A percentile compares a stretch with the other conserved stretches of the same genome.
These are phyloP conservation scores for Epichloe coenophiala DNA, from an alignment of 2,329 filamentous ascomycete species.

Conservation along the genomic window DNA sequence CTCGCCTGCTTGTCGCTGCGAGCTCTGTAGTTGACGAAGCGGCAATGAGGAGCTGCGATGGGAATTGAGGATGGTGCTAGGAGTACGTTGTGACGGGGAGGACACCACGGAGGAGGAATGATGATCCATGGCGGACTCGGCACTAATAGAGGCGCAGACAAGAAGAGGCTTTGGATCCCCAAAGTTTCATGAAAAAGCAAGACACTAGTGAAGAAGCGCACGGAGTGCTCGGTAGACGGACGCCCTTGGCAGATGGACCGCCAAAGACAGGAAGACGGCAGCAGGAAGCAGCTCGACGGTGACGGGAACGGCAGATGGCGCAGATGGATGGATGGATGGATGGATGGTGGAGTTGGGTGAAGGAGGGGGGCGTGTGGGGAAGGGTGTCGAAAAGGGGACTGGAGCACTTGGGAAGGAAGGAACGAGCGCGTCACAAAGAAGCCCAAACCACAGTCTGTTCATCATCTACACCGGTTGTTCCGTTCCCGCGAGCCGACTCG, in stretches of 20 bases:
- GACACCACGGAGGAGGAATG: conserved; percentile 10
- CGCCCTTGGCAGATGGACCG: background rate
- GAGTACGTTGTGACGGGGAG: conserved; percentile 6
- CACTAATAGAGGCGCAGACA: conserved; percentile 6
- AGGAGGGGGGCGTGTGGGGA: background rate
- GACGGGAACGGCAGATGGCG: conserved; percentile 3
- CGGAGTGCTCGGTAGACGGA: background rate
- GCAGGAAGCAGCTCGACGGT: background rate
- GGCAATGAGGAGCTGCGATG: conserved; percentile 5
- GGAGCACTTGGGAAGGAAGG: conserved; percentile 1
- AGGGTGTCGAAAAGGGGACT: background rate
- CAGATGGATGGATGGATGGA: background rate
- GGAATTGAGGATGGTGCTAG: conserved; percentile 6
- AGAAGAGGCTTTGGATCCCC: background rate
- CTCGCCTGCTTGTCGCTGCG: conserved; percentile 6
- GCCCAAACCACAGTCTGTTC: background rate
- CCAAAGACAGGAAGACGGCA: background rate
- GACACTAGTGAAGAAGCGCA: background rate
- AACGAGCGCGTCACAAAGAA: background rate
- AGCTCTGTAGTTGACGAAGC: conserved; percentile 2
- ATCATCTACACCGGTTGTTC: too few relatives aligned
- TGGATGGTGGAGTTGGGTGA: background rate
- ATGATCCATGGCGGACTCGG: conserved; percentile 19
- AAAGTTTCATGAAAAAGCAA: conserved; percentile 1
- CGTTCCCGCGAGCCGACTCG: too few relatives aligned